Conservation (phyloP, 371 early-diverging fungal species). For the Basidiobolus meristosporus region DNA sequence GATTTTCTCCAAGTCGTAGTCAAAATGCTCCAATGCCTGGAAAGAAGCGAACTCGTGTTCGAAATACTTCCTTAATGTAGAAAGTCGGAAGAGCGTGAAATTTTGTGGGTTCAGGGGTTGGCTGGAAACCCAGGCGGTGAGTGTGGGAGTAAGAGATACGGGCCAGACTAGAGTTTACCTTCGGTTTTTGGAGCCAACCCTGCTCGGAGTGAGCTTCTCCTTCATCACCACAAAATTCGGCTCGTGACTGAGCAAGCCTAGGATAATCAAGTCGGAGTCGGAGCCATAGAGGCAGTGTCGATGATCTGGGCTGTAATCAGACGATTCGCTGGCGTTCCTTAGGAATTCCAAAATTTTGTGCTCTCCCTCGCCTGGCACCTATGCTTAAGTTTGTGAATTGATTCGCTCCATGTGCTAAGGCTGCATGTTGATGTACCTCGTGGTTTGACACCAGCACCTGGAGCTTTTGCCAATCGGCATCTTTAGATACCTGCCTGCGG, state of each 20-base stretch:
- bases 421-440: too few relatives aligned
- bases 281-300: conserved; percentile 89
- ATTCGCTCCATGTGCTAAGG: too few relatives aligned
- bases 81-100: conserved; percentile 32
- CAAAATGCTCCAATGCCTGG: conserved; percentile 32
- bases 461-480: too few relatives aligned
- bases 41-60: conserved; percentile 56
- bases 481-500: too few relatives aligned
- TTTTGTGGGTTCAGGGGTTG: not conserved
- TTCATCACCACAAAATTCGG: conserved; percentile 89
- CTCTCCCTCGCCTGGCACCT: conserved; percentile 98
- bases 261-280: conserved; percentile 98
- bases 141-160: not conserved
- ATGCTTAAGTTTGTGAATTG: too few relatives aligned
- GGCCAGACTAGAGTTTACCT: not conserved
- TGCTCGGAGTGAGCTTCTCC: conserved; percentile 64
- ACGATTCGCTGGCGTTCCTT: conserved; percentile 52
- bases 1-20: conserved; percentile 76
- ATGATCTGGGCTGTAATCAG: conserved; percentile 70
- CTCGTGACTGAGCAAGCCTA: conserved; percentile 93
- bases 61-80: conserved; percentile 79
- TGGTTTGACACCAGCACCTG: too few relatives aligned
- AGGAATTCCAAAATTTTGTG: conserved; percentile 99
- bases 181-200: not conserved
- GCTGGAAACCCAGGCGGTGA: not conserved